Evolutionary conservation across 331 rosid genomes (phyloP).

Genomic region (Stylosanthes scabra): DNA sequence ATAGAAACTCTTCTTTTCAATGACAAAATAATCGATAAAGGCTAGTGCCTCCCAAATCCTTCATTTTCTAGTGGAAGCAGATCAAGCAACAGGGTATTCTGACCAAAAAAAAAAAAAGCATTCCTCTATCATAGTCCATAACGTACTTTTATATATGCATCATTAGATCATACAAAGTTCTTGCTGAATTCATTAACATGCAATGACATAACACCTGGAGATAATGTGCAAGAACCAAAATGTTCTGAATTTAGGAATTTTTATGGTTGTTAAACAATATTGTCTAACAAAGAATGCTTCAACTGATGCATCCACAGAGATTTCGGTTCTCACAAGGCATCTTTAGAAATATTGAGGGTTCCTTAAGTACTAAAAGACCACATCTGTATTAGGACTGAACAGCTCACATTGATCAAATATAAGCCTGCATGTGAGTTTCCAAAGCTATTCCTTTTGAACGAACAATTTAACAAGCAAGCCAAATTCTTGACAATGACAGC

Average conservation of each 20-base stretch:
- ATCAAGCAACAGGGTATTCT: neutral
- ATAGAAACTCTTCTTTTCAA: neutral
- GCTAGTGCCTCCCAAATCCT: neutral
- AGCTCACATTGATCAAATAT: constrained; percentile 19
- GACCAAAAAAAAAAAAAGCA: neutral
- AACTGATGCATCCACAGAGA: constrained; percentile 8
- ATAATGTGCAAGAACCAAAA: constrained; percentile 21
- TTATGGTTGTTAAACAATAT: too few relatives aligned
- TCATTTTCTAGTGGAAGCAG: neutral
- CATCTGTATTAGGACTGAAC: constrained; percentile 13
- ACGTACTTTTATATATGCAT: neutral
- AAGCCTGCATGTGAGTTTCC: constrained; percentile 25
- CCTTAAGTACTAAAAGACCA: constrained; percentile 22
- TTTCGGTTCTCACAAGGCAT: neutral
- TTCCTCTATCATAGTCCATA: neutral
- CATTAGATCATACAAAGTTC: neutral
- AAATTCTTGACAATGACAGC: constrained; percentile 13
- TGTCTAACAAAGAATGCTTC: too few relatives aligned
- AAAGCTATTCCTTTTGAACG: neutral
- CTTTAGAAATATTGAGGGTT: constrained; percentile 28
- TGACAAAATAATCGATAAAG: neutral
- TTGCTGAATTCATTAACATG: neutral
- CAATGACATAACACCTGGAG: neutral
- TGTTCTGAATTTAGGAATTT: too few relatives aligned
- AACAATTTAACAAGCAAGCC: constrained; percentile 29